Evolutionary conservation across 2,329 filamentous ascomycete genomes (phyloP).

Genomic region (Furcasterigmium sp.): DNA sequence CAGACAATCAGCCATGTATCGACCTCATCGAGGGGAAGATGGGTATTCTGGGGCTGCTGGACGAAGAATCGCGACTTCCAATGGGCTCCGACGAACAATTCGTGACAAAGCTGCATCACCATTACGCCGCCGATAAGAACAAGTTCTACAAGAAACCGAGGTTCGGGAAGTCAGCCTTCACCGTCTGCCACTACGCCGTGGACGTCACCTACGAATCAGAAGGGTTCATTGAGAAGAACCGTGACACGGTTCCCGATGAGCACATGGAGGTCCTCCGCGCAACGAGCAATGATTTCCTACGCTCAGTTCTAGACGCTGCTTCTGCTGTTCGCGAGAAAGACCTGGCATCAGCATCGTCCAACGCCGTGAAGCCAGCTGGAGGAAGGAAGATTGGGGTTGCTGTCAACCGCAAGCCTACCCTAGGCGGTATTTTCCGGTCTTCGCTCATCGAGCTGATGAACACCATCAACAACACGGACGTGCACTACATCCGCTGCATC

Average conservation of each 20-base stretch:
- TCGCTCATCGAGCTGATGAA: constrained; percentile 97
- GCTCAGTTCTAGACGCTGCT: constrained; percentile 78
- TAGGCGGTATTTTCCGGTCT: constrained; percentile 98
- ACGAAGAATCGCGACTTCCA: constrained; percentile 92
- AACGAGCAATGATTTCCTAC: constrained; percentile 80
- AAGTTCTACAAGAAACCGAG: constrained; percentile 98
- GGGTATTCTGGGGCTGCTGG: constrained; percentile 83
- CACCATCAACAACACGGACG: constrained; percentile 96
- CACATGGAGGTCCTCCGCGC: constrained; percentile 88
- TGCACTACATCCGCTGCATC: constrained; percentile 98
- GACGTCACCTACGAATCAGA: constrained; percentile 99
- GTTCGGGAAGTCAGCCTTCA: constrained; percentile 96
- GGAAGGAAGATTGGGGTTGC: constrained; percentile 87
- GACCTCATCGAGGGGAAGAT: constrained; percentile 97
- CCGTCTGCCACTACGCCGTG: constrained; percentile 95
- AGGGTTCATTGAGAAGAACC: constrained; percentile 98
- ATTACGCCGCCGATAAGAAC: constrained; percentile 85
- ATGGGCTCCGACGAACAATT: constrained; percentile 98
- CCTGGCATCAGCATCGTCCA: constrained; percentile 54
- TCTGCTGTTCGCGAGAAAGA: constrained; percentile 89
- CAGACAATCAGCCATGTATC: constrained; percentile 98
- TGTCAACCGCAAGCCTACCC: constrained; percentile 91
- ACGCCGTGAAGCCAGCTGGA: constrained; percentile 72
- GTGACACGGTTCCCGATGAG: constrained; percentile 96
- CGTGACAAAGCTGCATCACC: constrained; percentile 91